These are phyloP conservation scores for Kokia cookei DNA, from an alignment of 441 rosid genomes.

Conservation along the genomic window DNA sequence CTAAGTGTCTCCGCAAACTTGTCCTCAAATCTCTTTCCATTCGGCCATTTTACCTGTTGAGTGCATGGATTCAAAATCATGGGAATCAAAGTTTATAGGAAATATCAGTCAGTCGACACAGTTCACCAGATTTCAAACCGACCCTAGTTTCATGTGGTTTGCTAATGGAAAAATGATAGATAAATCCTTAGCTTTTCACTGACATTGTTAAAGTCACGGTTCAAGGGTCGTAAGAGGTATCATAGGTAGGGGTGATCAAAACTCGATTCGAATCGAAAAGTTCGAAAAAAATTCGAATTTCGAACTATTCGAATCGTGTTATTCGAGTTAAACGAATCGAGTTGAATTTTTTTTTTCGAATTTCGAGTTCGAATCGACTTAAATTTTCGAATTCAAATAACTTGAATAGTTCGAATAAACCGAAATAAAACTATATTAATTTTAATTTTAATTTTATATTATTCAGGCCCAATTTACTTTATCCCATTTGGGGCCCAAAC, in stretches of 20 bases:
- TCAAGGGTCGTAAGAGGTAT: not conserved
- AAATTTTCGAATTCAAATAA: too few relatives aligned
- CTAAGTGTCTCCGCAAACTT: conserved; percentile 55
- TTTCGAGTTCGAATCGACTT: too few relatives aligned
- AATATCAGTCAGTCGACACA: not conserved
- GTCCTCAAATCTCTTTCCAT: conserved; percentile 73
- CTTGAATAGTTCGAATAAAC: too few relatives aligned
- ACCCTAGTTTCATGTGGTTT: not conserved
- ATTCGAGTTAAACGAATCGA: too few relatives aligned
- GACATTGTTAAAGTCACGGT: not conserved
- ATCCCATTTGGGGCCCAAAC: too few relatives aligned
- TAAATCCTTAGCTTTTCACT: not conserved
- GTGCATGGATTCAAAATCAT: not conserved
- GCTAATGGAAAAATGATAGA: not conserved
- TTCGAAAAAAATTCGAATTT: too few relatives aligned
- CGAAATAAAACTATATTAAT: too few relatives aligned
- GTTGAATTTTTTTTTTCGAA: too few relatives aligned
- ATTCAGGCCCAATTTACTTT: too few relatives aligned
- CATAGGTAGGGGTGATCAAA: not conserved
- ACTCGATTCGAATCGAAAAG: too few relatives aligned
- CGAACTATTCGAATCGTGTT: too few relatives aligned
- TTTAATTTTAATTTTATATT: too few relatives aligned
- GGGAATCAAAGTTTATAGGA: not conserved
- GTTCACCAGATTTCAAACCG: not conserved
- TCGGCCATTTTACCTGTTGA: conserved; percentile 76